A percentile compares a stretch with the other conserved stretches of the same genome.
Conservation (phyloP, 1,284 basidiomycete species). For the Ceratobasidium sp. region DNA sequence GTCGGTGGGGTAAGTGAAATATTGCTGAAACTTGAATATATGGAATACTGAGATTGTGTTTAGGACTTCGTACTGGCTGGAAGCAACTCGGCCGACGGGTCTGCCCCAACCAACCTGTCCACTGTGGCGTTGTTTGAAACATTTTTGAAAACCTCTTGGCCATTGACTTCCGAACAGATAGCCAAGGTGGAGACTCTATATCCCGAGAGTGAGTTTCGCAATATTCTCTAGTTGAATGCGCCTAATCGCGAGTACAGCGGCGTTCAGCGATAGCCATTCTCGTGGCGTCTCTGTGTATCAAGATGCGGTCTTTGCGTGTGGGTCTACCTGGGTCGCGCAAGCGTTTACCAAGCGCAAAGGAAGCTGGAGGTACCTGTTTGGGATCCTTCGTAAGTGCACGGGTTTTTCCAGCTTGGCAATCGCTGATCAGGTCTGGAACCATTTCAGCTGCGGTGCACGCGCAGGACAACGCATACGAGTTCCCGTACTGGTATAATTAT, state of each 20-base stretch:
- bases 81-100: constrained; percentile 26
- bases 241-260: not conserved
- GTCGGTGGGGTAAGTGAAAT: constrained; percentile 14
- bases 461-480: constrained; percentile 32
- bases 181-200: constrained; percentile 2
- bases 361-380: constrained; percentile 31
- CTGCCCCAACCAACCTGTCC: constrained; percentile 23
- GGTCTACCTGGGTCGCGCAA: constrained; percentile 13
- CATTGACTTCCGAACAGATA: not conserved
- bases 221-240: too few species aligned
- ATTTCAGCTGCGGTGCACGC: not conserved
- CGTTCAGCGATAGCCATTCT: constrained; percentile 19
- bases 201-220: not conserved
- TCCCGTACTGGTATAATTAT: constrained; percentile 25
- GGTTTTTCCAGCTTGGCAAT: not conserved
- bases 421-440: not conserved
- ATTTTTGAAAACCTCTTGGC: constrained; percentile 27
- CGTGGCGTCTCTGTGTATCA: constrained; percentile 29
- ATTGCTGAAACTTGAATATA: not conserved
- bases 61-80: constrained; percentile 25
- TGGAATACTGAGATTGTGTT: not conserved
- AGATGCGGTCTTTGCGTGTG: constrained; percentile 16
- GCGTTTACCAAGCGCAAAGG: not conserved
- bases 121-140: not conserved
- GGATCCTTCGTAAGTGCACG: constrained; percentile 21